Conservation (phyloP, 352 stramenopile genomes). For the Phytophthora crassamura region DNA sequence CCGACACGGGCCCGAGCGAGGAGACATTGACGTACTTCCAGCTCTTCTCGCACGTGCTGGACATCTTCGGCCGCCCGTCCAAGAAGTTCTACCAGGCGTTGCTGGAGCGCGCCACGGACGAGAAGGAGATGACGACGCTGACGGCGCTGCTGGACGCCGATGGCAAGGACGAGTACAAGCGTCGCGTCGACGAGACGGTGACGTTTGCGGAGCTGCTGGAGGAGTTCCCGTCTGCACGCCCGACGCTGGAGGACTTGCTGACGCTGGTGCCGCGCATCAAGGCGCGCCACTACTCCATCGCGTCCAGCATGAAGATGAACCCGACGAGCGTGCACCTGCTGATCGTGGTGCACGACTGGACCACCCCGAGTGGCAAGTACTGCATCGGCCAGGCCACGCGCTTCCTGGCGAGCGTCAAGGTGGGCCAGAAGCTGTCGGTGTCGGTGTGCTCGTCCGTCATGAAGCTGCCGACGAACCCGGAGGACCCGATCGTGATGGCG, state of each 20-base stretch:
- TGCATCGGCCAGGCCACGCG: slow-evolving; percentile 67
- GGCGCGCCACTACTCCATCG: slow-evolving; percentile 92
- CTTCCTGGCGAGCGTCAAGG: slow-evolving; percentile 57
- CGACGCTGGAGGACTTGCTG: slow-evolving; percentile 68
- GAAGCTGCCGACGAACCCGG: slow-evolving; percentile 72
- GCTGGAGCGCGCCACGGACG: slow-evolving; percentile 64
- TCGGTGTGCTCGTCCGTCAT: slow-evolving; percentile 81
- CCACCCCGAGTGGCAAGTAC: slow-evolving; percentile 74
- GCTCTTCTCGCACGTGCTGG: slow-evolving; percentile 83
- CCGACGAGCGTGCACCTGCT: slow-evolving; percentile 84
- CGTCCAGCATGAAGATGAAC: slow-evolving; percentile 90
- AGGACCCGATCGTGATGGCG: slow-evolving; percentile 86
- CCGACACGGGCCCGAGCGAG: slow-evolving; percentile 37
- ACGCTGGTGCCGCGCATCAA: slow-evolving; percentile 84
- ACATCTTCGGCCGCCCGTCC: slow-evolving; percentile 82
- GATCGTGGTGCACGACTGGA: slow-evolving; percentile 90
- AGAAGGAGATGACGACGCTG: slow-evolving; percentile 74
- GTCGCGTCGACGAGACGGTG: slow-evolving; percentile 75
- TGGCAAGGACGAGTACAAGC: slow-evolving; percentile 87
- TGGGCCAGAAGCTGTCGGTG: slow-evolving; percentile 67
- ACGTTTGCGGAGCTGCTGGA: slow-evolving; percentile 82
- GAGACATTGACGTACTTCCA: slow-evolving; percentile 84
- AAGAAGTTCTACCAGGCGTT: slow-evolving; percentile 89
- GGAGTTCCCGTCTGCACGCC: slow-evolving; percentile 76
- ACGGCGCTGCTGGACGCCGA: slow-evolving; percentile 59